Base-by-base conservation (phyloP, 441 rosid species). In the Bocquillonia castaneifolia region DNA sequence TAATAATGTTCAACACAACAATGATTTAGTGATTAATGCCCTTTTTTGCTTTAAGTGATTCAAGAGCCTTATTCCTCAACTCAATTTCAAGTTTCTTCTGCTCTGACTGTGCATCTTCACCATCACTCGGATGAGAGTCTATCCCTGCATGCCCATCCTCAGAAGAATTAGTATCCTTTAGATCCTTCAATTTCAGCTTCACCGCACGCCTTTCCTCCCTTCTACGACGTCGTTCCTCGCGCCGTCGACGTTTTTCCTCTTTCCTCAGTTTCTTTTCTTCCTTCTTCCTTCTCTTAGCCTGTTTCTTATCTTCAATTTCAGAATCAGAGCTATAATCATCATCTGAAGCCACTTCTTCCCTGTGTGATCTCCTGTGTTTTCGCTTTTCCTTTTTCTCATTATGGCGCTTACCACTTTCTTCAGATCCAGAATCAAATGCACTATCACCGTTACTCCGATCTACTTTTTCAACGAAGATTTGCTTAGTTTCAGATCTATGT, bases 11-110 rank as follows among this genome's bases (percentile, higher is more conserved):
- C 66, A 68, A 56, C 32, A 66, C 61, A 68, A 68, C 64, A 69
- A 66, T 62, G 58, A 68, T 75, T 84, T 74, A 94, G 83, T 64
- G 75, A 74, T 72, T 80, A 63, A 76, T 77, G 76, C 89, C 89
- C 91, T 86, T 95, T 91, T 95, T 95, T 63, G 98, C 99, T 88
- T 95, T 95, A 62, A 90, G 76, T 37, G 96, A 82, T 77, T 95
- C 98, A 0, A 95, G 81, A 63, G 99, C 99, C 83, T 88, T 92
- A 82, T 88, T 84, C 81, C 97, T 82, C 76, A 92, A 65, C 85
- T 95, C 97, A 67, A 92, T 84, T 85, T 95, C 99, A 68, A 95
- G 98, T 78, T 76, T 84, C 83, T 83, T 89, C 80, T 88, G 93
- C 72, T 88, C 86, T 29, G 84, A 65, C 56, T 77, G 82, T 63